These are phyloP conservation scores for Fusarium kyushuense DNA, from an alignment of 2,329 filamentous ascomycete genomes.

Conservation along the genomic window DNA sequence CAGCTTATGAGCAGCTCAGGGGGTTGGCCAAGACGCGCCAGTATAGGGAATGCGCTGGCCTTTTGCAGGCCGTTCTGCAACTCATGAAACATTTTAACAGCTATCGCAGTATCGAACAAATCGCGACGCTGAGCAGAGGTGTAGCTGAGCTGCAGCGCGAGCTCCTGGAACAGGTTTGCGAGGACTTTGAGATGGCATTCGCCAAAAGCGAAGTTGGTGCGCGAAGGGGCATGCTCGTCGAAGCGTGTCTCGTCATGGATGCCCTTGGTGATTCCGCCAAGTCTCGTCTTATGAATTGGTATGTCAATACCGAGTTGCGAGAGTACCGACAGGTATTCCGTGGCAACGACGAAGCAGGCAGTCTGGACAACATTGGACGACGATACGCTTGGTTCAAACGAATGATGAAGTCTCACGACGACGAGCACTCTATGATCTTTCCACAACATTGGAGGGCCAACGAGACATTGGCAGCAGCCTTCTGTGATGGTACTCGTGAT, in stretches of 20 bases:
- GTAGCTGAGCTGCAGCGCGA: slow-evolving; percentile 94
- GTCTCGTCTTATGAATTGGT: slow-evolving; percentile 89
- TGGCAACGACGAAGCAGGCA: slow-evolving; percentile 96
- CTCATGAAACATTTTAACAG: slow-evolving; percentile 99
- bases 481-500: slow-evolving; percentile 94
- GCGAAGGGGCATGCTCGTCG: slow-evolving; percentile 77
- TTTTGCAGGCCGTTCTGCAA: slow-evolving; percentile 95
- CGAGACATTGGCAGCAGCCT: slow-evolving; percentile 88
- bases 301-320: slow-evolving; percentile 94
- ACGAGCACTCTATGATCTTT: slow-evolving; percentile 90
- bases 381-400: slow-evolving; percentile 97
- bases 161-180: slow-evolving; percentile 95
- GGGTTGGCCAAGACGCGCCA: slow-evolving; percentile 86
- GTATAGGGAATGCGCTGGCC: slow-evolving; percentile 92
- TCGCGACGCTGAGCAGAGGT: slow-evolving; percentile 90
- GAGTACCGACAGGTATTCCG: slow-evolving; percentile 97
- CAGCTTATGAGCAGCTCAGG: slow-evolving; percentile 95
- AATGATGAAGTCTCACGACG: slow-evolving; percentile 94
- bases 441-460: slow-evolving; percentile 89
- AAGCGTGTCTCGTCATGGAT: slow-evolving; percentile 95
- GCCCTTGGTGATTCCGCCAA: slow-evolving; percentile 90
- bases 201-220: slow-evolving; percentile 84
- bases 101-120: slow-evolving; percentile 97
- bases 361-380: slow-evolving; percentile 93
- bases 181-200: slow-evolving; percentile 97